Conservation (phyloP, 148 eudicot species). For the Nyssa sinensis region DNA sequence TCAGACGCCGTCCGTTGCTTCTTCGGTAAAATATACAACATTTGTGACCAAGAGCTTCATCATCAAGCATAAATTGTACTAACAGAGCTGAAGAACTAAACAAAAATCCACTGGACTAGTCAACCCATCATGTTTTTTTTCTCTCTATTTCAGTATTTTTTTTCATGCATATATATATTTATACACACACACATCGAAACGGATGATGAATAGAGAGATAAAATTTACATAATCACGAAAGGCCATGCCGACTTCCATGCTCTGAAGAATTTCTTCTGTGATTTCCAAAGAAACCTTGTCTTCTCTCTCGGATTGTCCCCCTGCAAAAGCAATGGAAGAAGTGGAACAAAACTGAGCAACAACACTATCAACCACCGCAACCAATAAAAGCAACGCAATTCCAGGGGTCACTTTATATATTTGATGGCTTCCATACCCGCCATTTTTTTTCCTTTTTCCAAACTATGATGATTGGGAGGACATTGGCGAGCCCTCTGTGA, state of each 20-base stretch:
- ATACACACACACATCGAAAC: not conserved
- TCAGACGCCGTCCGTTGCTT: not conserved
- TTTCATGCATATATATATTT: not conserved
- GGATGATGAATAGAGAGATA: not conserved
- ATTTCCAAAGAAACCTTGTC: constrained; percentile 84
- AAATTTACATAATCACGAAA: constrained; percentile 84
- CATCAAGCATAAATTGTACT: too few relatives aligned
- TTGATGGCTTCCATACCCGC: not conserved
- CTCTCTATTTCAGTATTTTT: not conserved
- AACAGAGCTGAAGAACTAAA: too few relatives aligned
- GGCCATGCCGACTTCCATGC: constrained; percentile 99
- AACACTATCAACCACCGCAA: not conserved
- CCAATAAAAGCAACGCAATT: not conserved
- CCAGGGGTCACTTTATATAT: too few relatives aligned
- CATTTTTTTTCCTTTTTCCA: not conserved
- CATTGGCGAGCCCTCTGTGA: not conserved
- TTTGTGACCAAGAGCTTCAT: not conserved
- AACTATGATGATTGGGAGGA: not conserved
- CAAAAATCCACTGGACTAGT: too few relatives aligned
- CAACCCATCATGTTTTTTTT: too few relatives aligned
- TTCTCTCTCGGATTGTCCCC: constrained; percentile 60
- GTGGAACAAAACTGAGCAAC: too few relatives aligned
- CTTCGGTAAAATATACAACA: not conserved
- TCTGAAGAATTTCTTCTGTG: constrained; percentile 80
- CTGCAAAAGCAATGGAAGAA: constrained; percentile 4